These are phyloP conservation scores for Viridothelium virens DNA, from an alignment of 495 filamentous ascomycete genomes.

Conservation along the genomic window DNA sequence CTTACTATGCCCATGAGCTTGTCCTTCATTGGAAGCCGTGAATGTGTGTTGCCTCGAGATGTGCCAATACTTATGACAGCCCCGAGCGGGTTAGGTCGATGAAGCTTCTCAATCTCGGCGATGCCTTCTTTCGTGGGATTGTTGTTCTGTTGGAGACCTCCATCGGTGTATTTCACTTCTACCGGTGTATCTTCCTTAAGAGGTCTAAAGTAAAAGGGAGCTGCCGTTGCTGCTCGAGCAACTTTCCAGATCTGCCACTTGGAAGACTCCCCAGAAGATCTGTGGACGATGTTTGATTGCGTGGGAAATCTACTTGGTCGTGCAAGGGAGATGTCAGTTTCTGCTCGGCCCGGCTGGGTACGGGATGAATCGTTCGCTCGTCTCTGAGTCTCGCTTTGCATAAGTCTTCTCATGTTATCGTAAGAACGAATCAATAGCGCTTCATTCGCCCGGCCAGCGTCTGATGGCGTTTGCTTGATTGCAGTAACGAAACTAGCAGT, in stretches of 20 bases:
- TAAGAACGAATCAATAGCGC: not conserved
- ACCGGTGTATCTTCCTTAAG: not conserved
- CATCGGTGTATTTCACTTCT: constrained; percentile 15
- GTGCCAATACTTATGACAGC: constrained; percentile 26
- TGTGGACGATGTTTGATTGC: constrained; percentile 11
- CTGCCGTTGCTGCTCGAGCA: constrained; percentile 25
- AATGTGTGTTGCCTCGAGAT: not conserved
- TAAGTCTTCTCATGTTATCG: not conserved
- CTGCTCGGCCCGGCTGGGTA: not conserved
- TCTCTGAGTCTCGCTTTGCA: not conserved
- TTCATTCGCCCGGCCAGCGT: not conserved
- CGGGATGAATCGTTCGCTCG: not conserved
- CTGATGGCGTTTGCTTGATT: not conserved
- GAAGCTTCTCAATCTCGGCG: constrained; percentile 19
- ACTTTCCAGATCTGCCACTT: constrained; percentile 22
- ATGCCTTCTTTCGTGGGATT: constrained; percentile 14
- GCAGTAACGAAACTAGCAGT: not conserved
- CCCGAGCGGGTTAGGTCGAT: constrained; percentile 13
- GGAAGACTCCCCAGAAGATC: constrained; percentile 15
- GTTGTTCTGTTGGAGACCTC: constrained; percentile 18
- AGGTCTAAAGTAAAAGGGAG: constrained; percentile 21
- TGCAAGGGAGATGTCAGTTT: not conserved
- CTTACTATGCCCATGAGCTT: not conserved
- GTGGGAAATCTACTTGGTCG: not conserved
- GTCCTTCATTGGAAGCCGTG: not conserved